Evolutionary conservation across 805 yeast genomes (phyloP).

Genomic region (Barnettozyma botsteinii): DNA sequence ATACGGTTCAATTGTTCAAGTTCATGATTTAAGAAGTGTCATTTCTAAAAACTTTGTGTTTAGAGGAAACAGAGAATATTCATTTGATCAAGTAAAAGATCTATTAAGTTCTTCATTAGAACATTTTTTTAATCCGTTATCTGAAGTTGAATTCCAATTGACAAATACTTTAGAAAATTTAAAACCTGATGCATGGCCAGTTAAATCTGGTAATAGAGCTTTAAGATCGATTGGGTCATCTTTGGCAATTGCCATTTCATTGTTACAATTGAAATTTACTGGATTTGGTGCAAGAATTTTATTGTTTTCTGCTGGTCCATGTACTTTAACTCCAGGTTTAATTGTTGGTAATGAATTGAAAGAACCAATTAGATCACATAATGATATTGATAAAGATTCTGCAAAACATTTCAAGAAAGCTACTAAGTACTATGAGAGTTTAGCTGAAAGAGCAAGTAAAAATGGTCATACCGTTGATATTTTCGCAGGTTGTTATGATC

Average conservation of each 20-base stretch:
- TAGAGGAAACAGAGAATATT: conserved; percentile 83
- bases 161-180: conserved; percentile 74
- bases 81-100: conserved; percentile 47
- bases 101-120: conserved; percentile 45
- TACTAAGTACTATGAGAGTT: conserved; percentile 66
- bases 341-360: conserved; percentile 87
- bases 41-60: conserved; percentile 76
- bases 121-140: conserved; percentile 68
- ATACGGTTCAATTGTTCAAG: conserved; percentile 84
- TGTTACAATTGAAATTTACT: conserved; percentile 77
- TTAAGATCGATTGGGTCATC: conserved; percentile 93
- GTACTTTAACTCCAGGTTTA: conserved; percentile 91
- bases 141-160: conserved; percentile 76
- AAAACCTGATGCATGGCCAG: conserved; percentile 83
- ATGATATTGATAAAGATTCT: conserved; percentile 86
- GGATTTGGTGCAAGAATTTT: conserved; percentile 86
- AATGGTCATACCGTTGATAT: conserved; percentile 82
- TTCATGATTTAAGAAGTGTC: conserved; percentile 71
- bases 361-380: conserved; percentile 96
- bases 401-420: conserved; percentile 89
- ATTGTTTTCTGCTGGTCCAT: conserved; percentile 90
- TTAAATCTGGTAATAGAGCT: conserved; percentile 77
- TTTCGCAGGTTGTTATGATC: conserved; percentile 94
- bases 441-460: conserved; percentile 65
- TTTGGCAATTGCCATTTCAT: conserved; percentile 70